Base-by-base conservation (phyloP, 176 grass and related monocot genomes). In the Thalia dealbata region DNA sequence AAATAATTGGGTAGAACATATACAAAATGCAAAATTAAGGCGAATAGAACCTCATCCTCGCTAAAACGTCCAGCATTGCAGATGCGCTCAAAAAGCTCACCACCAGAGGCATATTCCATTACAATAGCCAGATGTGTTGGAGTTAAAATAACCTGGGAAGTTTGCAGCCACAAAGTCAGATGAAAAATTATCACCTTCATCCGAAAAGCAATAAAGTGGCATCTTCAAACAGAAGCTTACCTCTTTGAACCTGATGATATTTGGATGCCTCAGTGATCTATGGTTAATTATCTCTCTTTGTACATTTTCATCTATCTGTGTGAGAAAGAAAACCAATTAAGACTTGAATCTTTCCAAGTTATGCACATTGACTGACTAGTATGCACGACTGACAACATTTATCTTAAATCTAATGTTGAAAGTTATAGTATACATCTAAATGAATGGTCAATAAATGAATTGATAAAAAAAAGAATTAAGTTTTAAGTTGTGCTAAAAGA, bases 291-390 rank as follows among this genome's bases (percentile, higher is more conserved):
- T 92, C 75, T 96, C 92, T 73, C 92, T 87, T 77, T 96, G 92
- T 50, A 96, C 92, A 84, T 92, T 96, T 76, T 90, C 92, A 80
- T 96, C 92, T 90, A 96, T 96, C 92, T 96, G 89, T 96, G 89
- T 23, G 50, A 71, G 45, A 48, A 71, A 71, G 25, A 7, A 26
- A 14, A 50, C 22, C 46, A 27, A 58, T 9, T n/a, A 58, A 23
- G 3, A 58, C 15, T 1, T 7, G 6, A 56, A 21, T 3, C 21
- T 56, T 56, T 21, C 4, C 8, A 56, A 58, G 54, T 58, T 58
- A 16, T 58, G 54, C 19, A 16, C 21, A 58, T 8, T n/a, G n/a
- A n/a, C n/a, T n/a, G 21, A 48, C 11, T n/a, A 58, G 54, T 58
- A 58, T 48, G 16, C 9, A 1, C 19, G 52, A 0, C 52, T 55